These are phyloP conservation scores for Rhodotorula diobovata DNA, from an alignment of 768 basidiomycete species.

Conservation along the genomic window DNA sequence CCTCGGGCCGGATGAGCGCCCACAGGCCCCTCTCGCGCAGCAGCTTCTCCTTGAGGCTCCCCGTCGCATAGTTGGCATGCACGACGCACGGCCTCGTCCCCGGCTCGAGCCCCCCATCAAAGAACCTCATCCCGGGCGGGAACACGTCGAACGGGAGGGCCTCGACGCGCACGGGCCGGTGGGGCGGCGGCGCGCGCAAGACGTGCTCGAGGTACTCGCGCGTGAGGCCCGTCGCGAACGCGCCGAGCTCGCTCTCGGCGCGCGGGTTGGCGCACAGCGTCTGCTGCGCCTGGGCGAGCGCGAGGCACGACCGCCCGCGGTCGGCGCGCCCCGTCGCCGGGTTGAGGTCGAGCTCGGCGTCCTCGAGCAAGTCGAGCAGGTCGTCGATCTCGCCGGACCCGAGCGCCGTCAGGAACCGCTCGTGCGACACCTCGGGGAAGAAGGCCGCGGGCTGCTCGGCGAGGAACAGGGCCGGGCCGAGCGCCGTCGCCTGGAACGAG, in stretches of 20 bases:
- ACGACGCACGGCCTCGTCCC: constrained; percentile 36
- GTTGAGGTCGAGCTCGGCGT: constrained; percentile 4
- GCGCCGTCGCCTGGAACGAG: constrained; percentile 32
- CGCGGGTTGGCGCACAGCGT: constrained; percentile 5
- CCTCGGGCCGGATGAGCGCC: constrained; percentile 22
- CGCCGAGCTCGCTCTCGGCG: not conserved
- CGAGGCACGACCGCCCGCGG: constrained; percentile 14
- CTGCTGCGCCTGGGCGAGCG: constrained; percentile 19
- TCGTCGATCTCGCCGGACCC: constrained; percentile 22
- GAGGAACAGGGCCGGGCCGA: constrained; percentile 37
- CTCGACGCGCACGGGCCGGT: constrained; percentile 17
- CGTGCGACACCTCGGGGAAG: constrained; percentile 17
- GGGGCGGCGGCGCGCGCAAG: not conserved
- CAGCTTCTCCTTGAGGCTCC: constrained; percentile 30
- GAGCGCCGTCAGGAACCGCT: constrained; percentile 22
- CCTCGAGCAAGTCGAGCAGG: constrained; percentile 18
- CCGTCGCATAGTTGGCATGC: constrained; percentile 40
- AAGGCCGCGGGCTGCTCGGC: not conserved
- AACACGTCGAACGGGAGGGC: constrained; percentile 36
- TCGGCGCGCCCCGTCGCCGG: not conserved
- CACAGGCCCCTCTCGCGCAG: constrained; percentile 33
- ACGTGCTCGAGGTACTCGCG: not conserved
- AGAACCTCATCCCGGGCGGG: constrained; percentile 38
- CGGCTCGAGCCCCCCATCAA: constrained; percentile 28
- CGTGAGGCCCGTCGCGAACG: not conserved